Evolutionary conservation across 192 early-diverging fungal species (phyloP).

Genomic region (Spinellus fusiger): DNA sequence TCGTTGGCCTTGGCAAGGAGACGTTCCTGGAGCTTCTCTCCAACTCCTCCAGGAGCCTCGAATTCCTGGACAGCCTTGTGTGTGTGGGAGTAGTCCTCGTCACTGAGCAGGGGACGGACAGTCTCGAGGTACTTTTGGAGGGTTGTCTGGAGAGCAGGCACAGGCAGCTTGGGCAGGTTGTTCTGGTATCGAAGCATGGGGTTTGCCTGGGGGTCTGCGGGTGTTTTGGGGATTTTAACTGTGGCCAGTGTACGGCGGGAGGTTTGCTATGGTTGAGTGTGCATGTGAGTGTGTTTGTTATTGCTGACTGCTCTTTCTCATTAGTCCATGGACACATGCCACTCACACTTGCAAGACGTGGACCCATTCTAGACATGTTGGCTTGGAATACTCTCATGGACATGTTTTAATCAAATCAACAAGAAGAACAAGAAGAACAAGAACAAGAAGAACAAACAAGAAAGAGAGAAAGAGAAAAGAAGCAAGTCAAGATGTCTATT

Average conservation of each 20-base stretch:
- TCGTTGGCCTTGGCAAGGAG: constrained; percentile 68
- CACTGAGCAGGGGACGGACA: constrained; percentile 65
- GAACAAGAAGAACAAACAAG: neutral
- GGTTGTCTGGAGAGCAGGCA: constrained; percentile 80
- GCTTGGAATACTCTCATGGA: too few species aligned
- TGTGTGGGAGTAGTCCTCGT: constrained; percentile 66
- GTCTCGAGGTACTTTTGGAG: constrained; percentile 76
- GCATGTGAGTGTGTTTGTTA: too few species aligned
- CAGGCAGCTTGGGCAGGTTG: constrained; percentile 82
- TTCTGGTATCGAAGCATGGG: constrained; percentile 71
- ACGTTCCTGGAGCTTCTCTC: constrained; percentile 80
- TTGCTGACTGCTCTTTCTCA: too few species aligned
- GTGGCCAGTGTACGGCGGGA: too few species aligned
- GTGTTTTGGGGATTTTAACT: constrained; percentile 4
- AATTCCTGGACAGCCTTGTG: constrained; percentile 70
- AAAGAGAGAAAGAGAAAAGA: neutral
- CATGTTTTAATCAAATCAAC: neutral
- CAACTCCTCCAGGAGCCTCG: constrained; percentile 69
- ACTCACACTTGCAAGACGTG: too few species aligned
- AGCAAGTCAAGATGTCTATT: neutral
- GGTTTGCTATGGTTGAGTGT: too few species aligned
- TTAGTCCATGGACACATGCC: too few species aligned
- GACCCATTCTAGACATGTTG: too few species aligned
- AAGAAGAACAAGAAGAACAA: neutral
- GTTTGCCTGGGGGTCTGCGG: constrained; percentile 27